Evolutionary conservation across 2,329 filamentous ascomycete species (phyloP), one percentile per base, ranked within the genome.

Genomic region (Penicillium sp.): DNA sequence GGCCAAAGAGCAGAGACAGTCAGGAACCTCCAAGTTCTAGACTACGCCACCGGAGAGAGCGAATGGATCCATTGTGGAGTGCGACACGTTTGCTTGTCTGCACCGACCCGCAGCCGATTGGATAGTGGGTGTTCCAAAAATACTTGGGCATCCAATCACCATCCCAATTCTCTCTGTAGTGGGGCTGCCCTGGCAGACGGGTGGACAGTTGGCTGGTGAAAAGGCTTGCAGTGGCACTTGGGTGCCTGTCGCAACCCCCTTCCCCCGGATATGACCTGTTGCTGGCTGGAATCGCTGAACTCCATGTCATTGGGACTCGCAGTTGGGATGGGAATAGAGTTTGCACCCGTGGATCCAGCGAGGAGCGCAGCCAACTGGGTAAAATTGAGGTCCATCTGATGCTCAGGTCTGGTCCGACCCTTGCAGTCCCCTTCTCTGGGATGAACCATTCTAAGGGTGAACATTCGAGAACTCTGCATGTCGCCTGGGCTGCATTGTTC

Each of bases 41-140:
- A 65, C 56, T 57, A 58, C 66, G 66, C 66, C 66, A 70, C 66
- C 53, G 46, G 30, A 53, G 58, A 48, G 61, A 40, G n/a, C 25
- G 8, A 43, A 51, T 61, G 67, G 67, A 58, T 26, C 52, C 7
- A 7, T 16, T 35, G 66, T 69, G 67, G 67, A 61, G 46, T 58
- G 4, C 7, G 62, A 68, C 67, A 69, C 67, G 67, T 67, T 69
- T 62, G 60, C 65, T 60, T 63, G 60, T 61, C 52, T 53, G 13
- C 49, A 14, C 16, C 26, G 16, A 6, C 4, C 2, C 3, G 2
- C 7, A 22, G 16, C 40, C 60, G 42, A 66, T 66, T 64, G 59
- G 59, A 8, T 1, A 4, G 2, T 8, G 38, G 38, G 2, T 19
- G 22, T 64, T 62, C 64, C 57, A 62, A 66, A 66, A 66, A 66